phyloP scores from a whole-genome alignment of 352 stramenopile species.

The Pythium plurisporium region DNA sequence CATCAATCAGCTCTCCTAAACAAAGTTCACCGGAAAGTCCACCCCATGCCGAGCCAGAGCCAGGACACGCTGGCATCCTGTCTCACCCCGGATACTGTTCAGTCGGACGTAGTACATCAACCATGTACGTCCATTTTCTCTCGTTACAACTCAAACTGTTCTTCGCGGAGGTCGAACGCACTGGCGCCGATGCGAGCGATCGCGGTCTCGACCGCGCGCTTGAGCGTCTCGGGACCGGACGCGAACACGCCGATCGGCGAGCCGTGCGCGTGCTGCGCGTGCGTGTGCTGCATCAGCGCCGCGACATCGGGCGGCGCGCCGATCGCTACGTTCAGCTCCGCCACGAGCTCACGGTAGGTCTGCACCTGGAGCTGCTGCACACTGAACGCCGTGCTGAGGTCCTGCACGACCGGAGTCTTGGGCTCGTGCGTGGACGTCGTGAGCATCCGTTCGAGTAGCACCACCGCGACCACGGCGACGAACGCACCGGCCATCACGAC shows the following conservation, averaged over 20 bases:
- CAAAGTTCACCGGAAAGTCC: too few species aligned
- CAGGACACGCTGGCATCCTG: background rate
- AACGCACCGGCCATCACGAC: background rate
- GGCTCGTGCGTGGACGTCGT: background rate
- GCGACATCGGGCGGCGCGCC: conserved; percentile 12
- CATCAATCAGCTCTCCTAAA: too few species aligned
- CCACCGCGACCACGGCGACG: background rate
- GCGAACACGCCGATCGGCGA: conserved; percentile 12
- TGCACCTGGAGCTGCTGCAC: background rate
- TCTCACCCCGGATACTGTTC: too few species aligned
- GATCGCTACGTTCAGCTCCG: conserved; percentile 1
- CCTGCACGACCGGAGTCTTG: background rate
- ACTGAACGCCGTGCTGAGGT: background rate
- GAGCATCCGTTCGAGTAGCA: conserved; percentile 7
- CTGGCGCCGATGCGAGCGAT: background rate
- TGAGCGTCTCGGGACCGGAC: conserved; percentile 13
- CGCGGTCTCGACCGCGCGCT: conserved; percentile 8
- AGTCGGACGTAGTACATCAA: too few species aligned
- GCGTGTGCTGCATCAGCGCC: conserved; percentile 1
- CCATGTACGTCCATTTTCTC: background rate
- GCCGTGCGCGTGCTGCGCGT: background rate
- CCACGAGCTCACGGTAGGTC: conserved; percentile 15
- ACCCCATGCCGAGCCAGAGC: too few species aligned
- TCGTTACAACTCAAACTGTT: conserved; percentile 19
- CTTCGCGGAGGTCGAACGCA: conserved; percentile 12